Conservation (phyloP, 129 eudicot genomes). For the Calendula officinalis region DNA sequence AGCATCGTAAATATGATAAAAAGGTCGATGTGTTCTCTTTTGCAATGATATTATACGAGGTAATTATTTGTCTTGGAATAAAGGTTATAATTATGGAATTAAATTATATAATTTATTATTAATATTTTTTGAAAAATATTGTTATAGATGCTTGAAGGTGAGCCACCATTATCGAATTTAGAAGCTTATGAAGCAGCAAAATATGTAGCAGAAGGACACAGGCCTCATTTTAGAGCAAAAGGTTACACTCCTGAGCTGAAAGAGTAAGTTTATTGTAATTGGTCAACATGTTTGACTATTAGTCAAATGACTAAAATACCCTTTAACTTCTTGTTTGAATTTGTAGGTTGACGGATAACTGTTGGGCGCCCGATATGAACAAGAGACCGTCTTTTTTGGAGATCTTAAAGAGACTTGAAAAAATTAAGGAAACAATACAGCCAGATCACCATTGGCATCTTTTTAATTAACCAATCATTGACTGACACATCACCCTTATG, state of each 20-base stretch:
- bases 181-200: slow-evolving; percentile 98
- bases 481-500: slow-evolving; percentile 18
- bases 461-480: slow-evolving; percentile 38
- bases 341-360: slow-evolving; percentile 59
- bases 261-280: slow-evolving; percentile 51
- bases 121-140: slow-evolving; percentile 1
- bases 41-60: slow-evolving; percentile 97
- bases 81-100: neutral
- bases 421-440: slow-evolving; percentile 54
- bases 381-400: slow-evolving; percentile 80
- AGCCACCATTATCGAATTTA: slow-evolving; percentile 68
- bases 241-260: slow-evolving; percentile 54
- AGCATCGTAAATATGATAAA: slow-evolving; percentile 94
- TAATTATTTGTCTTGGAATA: slow-evolving; percentile 33
- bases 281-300: too few relatives aligned
- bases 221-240: slow-evolving; percentile 73
- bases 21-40: slow-evolving; percentile 95
- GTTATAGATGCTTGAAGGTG: slow-evolving; percentile 97
- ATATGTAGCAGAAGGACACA: slow-evolving; percentile 79
- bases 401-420: slow-evolving; percentile 80
- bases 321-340: neutral
- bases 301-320: too few relatives aligned
- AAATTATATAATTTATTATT: too few relatives aligned
- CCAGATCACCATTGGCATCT: slow-evolving; percentile 77
- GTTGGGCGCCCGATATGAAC: slow-evolving; percentile 91